These are phyloP conservation scores for Venturia aucupariae DNA, from an alignment of 2,329 filamentous ascomycete species.

Conservation along the genomic window DNA sequence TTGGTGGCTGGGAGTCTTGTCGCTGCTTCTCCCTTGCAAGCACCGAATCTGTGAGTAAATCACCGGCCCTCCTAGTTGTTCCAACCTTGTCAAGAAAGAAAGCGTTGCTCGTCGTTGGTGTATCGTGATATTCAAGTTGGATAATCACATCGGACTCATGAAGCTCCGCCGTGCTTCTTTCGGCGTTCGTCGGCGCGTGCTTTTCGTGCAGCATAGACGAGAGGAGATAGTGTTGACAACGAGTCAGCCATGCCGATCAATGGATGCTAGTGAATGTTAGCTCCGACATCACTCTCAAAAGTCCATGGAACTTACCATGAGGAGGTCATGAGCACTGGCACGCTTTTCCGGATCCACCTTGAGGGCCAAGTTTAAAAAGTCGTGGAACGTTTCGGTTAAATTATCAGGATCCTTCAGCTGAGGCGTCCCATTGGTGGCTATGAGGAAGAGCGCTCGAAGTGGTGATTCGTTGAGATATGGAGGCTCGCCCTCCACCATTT, in stretches of 20 bases:
- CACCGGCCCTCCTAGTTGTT: neutral
- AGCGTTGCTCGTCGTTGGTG: neutral
- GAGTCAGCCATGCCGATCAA: slow-evolving; percentile 46
- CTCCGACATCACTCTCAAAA: slow-evolving; percentile 13
- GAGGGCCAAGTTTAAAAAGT: slow-evolving; percentile 86
- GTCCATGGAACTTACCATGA: slow-evolving; percentile 58
- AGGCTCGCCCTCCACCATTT: slow-evolving; percentile 98
- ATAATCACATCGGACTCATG: neutral
- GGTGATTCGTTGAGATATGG: slow-evolving; percentile 95
- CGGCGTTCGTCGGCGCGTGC: slow-evolving; percentile 68
- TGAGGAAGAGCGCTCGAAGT: slow-evolving; percentile 84
- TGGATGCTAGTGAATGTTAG: slow-evolving; percentile 28
- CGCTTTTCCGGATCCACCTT: slow-evolving; percentile 97
- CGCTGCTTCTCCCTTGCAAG: neutral
- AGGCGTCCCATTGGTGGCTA: slow-evolving; percentile 93
- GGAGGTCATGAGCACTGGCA: slow-evolving; percentile 84
- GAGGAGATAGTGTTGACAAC: slow-evolving; percentile 64
- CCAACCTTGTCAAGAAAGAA: neutral
- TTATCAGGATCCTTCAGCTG: slow-evolving; percentile 87
- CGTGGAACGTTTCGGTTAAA: slow-evolving; percentile 70
- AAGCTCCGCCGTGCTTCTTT: slow-evolving; percentile 32
- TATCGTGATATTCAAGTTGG: neutral
- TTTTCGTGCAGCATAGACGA: slow-evolving; percentile 77
- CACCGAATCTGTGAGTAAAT: neutral
- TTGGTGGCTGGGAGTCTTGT: neutral